Evolutionary conservation across 345 rosid genomes (phyloP), one percentile per base, ranked within the genome.

Genomic region (Orychophragmus violaceus): DNA sequence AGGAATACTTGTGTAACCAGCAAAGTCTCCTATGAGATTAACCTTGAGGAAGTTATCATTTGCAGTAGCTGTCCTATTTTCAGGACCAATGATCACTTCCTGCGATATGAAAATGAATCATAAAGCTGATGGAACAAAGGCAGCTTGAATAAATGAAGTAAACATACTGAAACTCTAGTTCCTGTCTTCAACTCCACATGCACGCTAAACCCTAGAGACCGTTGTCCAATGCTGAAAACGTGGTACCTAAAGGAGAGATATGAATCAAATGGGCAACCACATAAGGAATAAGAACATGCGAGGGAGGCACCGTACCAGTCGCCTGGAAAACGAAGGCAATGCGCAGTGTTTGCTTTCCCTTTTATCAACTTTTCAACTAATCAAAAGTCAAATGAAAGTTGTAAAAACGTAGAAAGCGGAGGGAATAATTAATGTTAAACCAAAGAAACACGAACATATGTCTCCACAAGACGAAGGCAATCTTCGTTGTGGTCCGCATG

Each of bases 261-360:
- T 5, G 55, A 46, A 28, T 3, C 57, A 41, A 70, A 25, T n/a
- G n/a, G n/a, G n/a, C n/a, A n/a, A n/a, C n/a, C n/a, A n/a, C n/a
- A n/a, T n/a, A n/a, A n/a, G n/a, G n/a, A n/a, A n/a, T n/a, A n/a
- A n/a, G n/a, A n/a, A n/a, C n/a, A n/a, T n/a, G n/a, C n/a, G n/a
- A n/a, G n/a, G n/a, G n/a, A n/a, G n/a, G n/a, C n/a, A n/a, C n/a
- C n/a, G n/a, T n/a, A 89, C 98, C 97, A 92, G 69, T 92, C 98
- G 76, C 95, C 89, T 30, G 92, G 95, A 83, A 85, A 87, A 58
- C 96, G 84, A 69, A 92, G 91, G 75, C 98, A 89, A 70, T 89
- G 98, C 32, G 96, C 98, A 21, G 96, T 92, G 59, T 89, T 89
- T 36, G 93, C 89, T 79, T 92, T 92, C 35, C 98, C 98, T 70